Evolutionary conservation across 108 stramenopile genomes (phyloP).

Genomic region (Phaeodactylum tricornutum): DNA sequence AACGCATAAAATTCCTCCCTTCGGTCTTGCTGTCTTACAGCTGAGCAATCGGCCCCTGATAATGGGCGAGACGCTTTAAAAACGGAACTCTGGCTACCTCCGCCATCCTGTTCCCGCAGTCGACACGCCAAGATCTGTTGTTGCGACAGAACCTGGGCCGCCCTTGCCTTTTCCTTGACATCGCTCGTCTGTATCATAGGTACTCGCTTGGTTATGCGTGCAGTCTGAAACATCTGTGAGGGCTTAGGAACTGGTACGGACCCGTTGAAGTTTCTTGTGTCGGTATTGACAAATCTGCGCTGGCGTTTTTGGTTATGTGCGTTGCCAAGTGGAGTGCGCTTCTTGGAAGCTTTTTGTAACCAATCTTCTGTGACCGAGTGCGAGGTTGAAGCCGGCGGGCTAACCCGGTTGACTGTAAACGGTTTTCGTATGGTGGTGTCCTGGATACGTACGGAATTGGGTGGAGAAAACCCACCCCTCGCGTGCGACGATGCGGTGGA

Average conservation of each 20-base stretch:
- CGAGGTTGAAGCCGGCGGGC: too few species aligned
- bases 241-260: constrained; percentile 60
- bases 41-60: not conserved
- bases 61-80: not conserved
- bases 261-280: constrained; percentile 41
- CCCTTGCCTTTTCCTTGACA: not conserved
- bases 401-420: too few species aligned
- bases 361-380: too few species aligned
- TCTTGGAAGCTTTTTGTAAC: too few species aligned
- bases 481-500: too few species aligned
- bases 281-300: not conserved
- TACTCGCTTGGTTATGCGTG: not conserved
- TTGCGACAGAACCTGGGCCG: constrained; percentile 8
- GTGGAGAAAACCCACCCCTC: too few species aligned
- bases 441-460: too few species aligned
- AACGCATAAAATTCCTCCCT: not conserved
- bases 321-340: not conserved
- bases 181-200: not conserved
- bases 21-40: not conserved
- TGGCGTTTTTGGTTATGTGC: not conserved
- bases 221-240: constrained; percentile 18
- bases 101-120: constrained; percentile 1
- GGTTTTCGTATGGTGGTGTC: too few species aligned
- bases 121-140: constrained; percentile 2
- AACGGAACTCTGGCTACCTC: not conserved